A percentile compares a stretch with the other conserved stretches of the same genome.
phyloP scores from a whole-genome alignment of 352 stramenopile genomes.

The Pythium monospermum region DNA sequence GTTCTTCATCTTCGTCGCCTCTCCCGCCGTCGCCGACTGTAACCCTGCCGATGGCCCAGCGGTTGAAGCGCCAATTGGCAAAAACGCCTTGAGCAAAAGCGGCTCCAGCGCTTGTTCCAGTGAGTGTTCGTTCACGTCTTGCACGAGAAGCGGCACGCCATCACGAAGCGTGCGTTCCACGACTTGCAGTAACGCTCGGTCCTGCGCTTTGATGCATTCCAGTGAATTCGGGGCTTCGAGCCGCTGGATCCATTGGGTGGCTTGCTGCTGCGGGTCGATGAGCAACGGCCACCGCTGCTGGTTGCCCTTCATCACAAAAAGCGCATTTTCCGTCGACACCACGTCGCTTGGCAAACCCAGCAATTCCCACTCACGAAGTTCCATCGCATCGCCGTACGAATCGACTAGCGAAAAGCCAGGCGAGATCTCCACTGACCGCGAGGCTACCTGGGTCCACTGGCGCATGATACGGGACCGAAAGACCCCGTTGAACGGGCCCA shows the following conservation, averaged over 20 bases:
- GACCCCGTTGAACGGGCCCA: slow-evolving; percentile 54
- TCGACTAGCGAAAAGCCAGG: slow-evolving; percentile 49
- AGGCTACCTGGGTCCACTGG: slow-evolving; percentile 27
- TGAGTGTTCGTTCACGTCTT: slow-evolving; percentile 39
- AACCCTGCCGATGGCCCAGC: not conserved
- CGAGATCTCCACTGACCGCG: slow-evolving; percentile 28
- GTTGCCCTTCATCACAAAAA: slow-evolving; percentile 82
- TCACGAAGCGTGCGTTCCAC: slow-evolving; percentile 34
- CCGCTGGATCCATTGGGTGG: slow-evolving; percentile 89
- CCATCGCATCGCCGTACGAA: slow-evolving; percentile 73
- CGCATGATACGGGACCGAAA: slow-evolving; percentile 34
- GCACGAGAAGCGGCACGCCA: slow-evolving; percentile 49
- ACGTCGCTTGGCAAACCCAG: slow-evolving; percentile 84
- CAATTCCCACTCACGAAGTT: slow-evolving; percentile 87
- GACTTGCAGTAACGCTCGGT: slow-evolving; percentile 31
- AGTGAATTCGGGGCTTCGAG: slow-evolving; percentile 65
- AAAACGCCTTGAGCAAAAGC: slow-evolving; percentile 33
- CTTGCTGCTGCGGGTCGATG: slow-evolving; percentile 93
- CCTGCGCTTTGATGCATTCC: slow-evolving; percentile 65
- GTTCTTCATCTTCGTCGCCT: no score
- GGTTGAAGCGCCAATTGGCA: no score
- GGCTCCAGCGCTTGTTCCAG: slow-evolving; percentile 55
- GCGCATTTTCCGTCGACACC: slow-evolving; percentile 87
- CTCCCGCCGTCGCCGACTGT: not conserved
- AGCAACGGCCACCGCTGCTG: slow-evolving; percentile 89